A percentile compares a stretch with the other conserved stretches of the same genome.
These are phyloP conservation scores for Drosera capensis DNA, from an alignment of 148 eudicot genomes.

Conservation along the genomic window DNA sequence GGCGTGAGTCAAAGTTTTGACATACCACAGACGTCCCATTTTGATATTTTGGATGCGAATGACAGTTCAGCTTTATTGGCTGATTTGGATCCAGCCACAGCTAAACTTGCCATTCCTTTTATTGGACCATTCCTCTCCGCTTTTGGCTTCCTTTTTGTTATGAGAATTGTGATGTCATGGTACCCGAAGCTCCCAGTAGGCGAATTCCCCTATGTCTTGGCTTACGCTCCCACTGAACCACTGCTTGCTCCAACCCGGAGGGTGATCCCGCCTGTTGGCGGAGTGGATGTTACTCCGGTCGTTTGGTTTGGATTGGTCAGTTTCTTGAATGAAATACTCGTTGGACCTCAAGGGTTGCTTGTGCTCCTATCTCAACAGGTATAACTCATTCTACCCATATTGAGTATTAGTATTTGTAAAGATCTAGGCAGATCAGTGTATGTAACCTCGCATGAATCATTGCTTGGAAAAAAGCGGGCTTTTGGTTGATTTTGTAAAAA, in stretches of 20 bases:
- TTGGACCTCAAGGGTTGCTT: constrained; percentile 93
- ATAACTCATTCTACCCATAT: neutral
- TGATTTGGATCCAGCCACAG: constrained; percentile 81
- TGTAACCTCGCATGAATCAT: too few species aligned
- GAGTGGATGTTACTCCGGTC: constrained; percentile 94
- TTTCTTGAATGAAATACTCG: constrained; percentile 77
- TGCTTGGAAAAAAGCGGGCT: too few species aligned
- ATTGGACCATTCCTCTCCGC: constrained; percentile 80
- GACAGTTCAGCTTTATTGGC: constrained; percentile 18
- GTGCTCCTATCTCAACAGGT: constrained; percentile 76
- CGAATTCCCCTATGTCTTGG: constrained; percentile 72
- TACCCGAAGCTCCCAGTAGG: constrained; percentile 88
- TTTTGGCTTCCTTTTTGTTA: constrained; percentile 60
- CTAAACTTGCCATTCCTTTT: constrained; percentile 44
- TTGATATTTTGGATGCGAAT: neutral
- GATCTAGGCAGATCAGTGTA: too few species aligned
- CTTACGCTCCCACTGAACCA: constrained; percentile 93
- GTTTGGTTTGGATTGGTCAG: constrained; percentile 94
- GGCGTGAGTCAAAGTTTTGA: neutral
- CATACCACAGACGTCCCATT: neutral
- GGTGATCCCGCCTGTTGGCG: constrained; percentile 77
- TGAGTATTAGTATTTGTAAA: too few species aligned
- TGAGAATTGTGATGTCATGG: constrained; percentile 99
- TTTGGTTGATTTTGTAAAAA: too few species aligned
- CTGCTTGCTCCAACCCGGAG: constrained; percentile 60